Evolutionary conservation across 2,329 filamentous ascomycete species (phyloP).

Genomic region (Botrytis fragariae): DNA sequence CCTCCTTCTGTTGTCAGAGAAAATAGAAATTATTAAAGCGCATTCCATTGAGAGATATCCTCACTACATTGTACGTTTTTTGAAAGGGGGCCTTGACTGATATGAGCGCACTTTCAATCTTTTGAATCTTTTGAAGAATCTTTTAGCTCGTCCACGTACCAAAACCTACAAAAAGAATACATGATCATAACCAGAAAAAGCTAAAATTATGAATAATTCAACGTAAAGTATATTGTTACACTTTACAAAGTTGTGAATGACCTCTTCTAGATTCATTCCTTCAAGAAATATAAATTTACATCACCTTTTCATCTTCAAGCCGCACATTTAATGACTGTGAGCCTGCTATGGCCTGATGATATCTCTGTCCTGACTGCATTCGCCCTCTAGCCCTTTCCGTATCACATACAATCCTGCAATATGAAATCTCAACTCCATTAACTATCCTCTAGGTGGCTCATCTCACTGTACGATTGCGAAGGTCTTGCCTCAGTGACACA

Average conservation of each 20-base stretch:
- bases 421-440: neutral
- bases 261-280: neutral
- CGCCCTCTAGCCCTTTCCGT: neutral
- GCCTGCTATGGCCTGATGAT: neutral
- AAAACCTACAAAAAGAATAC: neutral
- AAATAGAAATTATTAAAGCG: slow-evolving; percentile 1
- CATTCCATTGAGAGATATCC: neutral
- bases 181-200: no score
- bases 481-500: neutral
- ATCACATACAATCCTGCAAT: neutral
- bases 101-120: neutral
- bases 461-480: neutral
- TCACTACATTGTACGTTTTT: neutral
- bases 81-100: neutral
- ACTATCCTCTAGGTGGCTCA: neutral
- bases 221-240: accelerated
- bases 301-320: neutral
- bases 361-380: neutral
- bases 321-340: neutral
- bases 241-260: no score
- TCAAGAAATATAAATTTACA: neutral
- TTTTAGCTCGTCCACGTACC: neutral
- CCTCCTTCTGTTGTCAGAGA: neutral
- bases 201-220: neutral
- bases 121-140: neutral